Evolutionary conservation across 2,329 filamentous ascomycete species (phyloP).

Genomic region (Apiospora phragmitis): DNA sequence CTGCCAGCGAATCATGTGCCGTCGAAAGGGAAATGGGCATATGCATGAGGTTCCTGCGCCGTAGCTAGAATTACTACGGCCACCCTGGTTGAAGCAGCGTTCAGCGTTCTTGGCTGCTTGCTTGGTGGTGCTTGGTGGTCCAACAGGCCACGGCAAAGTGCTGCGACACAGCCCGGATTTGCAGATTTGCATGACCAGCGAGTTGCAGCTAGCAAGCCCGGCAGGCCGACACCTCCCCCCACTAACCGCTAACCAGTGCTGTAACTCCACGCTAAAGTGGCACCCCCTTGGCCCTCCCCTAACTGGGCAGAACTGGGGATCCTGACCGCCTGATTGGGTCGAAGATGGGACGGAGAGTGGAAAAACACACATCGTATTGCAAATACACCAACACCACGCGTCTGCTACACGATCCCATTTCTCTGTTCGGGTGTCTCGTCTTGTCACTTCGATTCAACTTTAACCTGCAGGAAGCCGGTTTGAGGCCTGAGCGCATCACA

Average conservation of each 20-base stretch:
- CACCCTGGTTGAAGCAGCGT: not conserved
- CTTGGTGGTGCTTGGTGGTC: not conserved
- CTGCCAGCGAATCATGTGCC: slow-evolving; percentile 9
- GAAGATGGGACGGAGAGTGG: slow-evolving; percentile 19
- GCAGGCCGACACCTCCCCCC: not conserved
- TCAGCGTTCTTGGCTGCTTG: not conserved
- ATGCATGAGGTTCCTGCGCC: slow-evolving; percentile 24
- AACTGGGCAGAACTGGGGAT: not conserved
- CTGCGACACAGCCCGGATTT: slow-evolving; percentile 5
- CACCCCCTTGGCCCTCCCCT: not conserved
- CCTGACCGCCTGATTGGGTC: slow-evolving; percentile 10
- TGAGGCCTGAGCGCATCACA: slow-evolving; percentile 26
- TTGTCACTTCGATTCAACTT: not conserved
- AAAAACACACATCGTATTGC: slow-evolving; percentile 14
- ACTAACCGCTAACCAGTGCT: not conserved
- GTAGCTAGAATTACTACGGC: not conserved
- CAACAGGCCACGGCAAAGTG: not conserved
- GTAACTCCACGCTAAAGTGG: slow-evolving; percentile 7
- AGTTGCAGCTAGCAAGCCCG: not conserved
- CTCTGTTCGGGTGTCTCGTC: not conserved
- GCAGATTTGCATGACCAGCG: not conserved
- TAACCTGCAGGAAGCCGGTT: slow-evolving; percentile 19
- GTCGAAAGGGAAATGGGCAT: slow-evolving; percentile 9
- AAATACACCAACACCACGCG: slow-evolving; percentile 33
- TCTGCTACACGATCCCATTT: slow-evolving; percentile 26